Evolutionary conservation across 148 eudicot genomes (phyloP).

Genomic region (Spergularia bocconei): DNA sequence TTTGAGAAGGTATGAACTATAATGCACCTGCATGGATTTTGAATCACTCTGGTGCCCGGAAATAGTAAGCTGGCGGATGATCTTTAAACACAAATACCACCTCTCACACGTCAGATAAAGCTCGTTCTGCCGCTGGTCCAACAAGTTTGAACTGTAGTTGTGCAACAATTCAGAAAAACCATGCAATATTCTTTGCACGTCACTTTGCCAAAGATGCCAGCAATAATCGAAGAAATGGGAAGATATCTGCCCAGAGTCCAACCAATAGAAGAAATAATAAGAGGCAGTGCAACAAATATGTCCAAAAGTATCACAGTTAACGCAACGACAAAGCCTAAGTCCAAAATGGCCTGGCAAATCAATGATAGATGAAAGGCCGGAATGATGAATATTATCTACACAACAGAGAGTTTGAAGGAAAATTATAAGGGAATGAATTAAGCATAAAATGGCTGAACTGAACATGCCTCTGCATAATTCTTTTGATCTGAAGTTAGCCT

Average conservation of each 20-base stretch:
- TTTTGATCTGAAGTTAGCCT: conserved; percentile 88
- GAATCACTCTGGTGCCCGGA: conserved; percentile 87
- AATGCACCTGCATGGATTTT: conserved; percentile 70
- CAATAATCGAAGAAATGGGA: conserved; percentile 92
- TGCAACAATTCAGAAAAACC: conserved; percentile 64
- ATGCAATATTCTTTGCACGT: conserved; percentile 65
- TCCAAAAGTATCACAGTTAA: conserved; percentile 3
- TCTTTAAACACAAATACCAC: conserved; percentile 92
- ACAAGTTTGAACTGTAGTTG: conserved; percentile 39
- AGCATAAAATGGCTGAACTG: conserved; percentile 9
- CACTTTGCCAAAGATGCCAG: conserved; percentile 98
- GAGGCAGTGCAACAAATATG: conserved; percentile 1
- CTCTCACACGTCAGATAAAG: conserved; percentile 80
- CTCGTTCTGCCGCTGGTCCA: conserved; percentile 58
- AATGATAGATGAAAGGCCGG: neutral
- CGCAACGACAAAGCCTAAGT: neutral
- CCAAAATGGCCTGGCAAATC: neutral
- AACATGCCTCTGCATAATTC: conserved; percentile 76
- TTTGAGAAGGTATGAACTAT: neutral
- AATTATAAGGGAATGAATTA: conserved; percentile 1
- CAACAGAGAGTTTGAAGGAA: neutral
- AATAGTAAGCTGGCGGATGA: conserved; percentile 70
- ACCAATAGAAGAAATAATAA: conserved; percentile 16
- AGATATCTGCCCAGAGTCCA: conserved; percentile 73
- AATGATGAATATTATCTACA: neutral